Conservation (phyloP, 768 basidiomycete genomes). For the Pleurotus pulmonarius region DNA sequence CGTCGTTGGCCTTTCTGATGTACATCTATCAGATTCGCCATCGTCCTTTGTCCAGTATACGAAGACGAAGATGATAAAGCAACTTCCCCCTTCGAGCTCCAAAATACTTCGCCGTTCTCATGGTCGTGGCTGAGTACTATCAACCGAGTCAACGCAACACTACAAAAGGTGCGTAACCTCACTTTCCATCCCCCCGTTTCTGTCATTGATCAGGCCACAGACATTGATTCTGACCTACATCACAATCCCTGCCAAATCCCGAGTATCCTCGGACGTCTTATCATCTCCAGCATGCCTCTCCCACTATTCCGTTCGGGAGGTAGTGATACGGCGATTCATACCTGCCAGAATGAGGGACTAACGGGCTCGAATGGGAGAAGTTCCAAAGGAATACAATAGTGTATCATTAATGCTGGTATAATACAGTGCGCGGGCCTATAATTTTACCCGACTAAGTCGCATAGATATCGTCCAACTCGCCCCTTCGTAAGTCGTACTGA, state of each 20-base stretch:
- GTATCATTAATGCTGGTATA: constrained; percentile 4
- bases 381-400: constrained; percentile 4
- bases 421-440: constrained; percentile 4
- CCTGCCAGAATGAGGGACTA: constrained; percentile 92
- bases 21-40: constrained; percentile 65
- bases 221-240: constrained; percentile 90
- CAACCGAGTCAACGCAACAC: constrained; percentile 94
- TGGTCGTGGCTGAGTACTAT: constrained; percentile 98
- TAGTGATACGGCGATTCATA: constrained; percentile 79
- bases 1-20: neutral
- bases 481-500: neutral
- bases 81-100: constrained; percentile 58
- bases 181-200: neutral
- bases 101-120: constrained; percentile 67
- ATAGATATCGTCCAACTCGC: neutral
- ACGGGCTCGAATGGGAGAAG: constrained; percentile 9
- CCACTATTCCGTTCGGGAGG: constrained; percentile 81
- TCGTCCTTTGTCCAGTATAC: constrained; percentile 89
- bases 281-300: constrained; percentile 70
- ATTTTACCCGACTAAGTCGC: constrained; percentile 1
- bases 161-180: constrained; percentile 72
- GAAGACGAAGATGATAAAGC: constrained; percentile 73
- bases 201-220: constrained; percentile 32
- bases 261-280: constrained; percentile 47
- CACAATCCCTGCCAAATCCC: constrained; percentile 78